A percentile compares a stretch with the other conserved stretches of the same genome.
phyloP scores from a whole-genome alignment of 345 rosid genomes.

The Rubroshorea leprosula region DNA sequence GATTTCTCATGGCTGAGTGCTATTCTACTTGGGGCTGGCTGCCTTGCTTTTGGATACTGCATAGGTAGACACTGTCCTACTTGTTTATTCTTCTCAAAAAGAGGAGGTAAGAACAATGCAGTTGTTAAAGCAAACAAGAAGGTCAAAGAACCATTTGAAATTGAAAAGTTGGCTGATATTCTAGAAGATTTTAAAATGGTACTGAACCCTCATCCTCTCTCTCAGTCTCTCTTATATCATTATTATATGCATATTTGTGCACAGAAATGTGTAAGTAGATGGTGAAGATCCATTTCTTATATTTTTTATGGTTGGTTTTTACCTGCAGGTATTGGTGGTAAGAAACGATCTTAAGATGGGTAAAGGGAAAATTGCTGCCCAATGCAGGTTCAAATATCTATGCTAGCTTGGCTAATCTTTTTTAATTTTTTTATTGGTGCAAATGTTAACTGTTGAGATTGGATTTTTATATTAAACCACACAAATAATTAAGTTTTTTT shows the following conservation, averaged over 20 bases:
- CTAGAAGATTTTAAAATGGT: slow-evolving; percentile 93
- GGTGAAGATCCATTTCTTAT: slow-evolving; percentile 1
- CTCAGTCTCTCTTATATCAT: background rate
- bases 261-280: slow-evolving; percentile 1
- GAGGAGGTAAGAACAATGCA: slow-evolving; percentile 21
- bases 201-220: slow-evolving; percentile 6
- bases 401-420: background rate
- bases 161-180: slow-evolving; percentile 82
- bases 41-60: slow-evolving; percentile 80
- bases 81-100: slow-evolving; percentile 32
- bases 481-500: background rate
- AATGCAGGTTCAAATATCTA: slow-evolving; percentile 61
- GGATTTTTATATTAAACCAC: background rate
- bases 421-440: background rate
- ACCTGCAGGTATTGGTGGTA: slow-evolving; percentile 79
- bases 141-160: slow-evolving; percentile 55
- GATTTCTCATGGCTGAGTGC: slow-evolving; percentile 78
- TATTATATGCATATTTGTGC: background rate
- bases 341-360: slow-evolving; percentile 99
- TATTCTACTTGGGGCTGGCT: slow-evolving; percentile 72
- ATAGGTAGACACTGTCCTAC: slow-evolving; percentile 53
- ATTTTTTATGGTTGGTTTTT: background rate
- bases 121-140: slow-evolving; percentile 22
- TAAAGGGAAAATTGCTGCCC: slow-evolving; percentile 98
- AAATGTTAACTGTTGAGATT: background rate